Base-by-base conservation (phyloP, 2,329 filamentous ascomycete species). In the Lachnellula suecica region DNA sequence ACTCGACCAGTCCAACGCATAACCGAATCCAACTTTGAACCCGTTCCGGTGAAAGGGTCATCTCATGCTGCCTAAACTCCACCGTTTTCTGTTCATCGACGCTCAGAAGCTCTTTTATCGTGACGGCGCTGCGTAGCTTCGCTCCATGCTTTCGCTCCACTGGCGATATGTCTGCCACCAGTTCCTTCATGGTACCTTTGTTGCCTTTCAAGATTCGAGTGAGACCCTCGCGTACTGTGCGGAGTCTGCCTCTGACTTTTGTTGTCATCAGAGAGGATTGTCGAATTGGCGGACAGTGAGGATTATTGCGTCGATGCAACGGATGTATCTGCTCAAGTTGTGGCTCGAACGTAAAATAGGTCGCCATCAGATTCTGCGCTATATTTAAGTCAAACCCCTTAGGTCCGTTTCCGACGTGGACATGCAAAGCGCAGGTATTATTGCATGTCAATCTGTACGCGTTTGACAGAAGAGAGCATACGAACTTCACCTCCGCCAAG, bases 351-450 rank as follows among this genome's bases (percentile, higher is more conserved):
- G 61, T 59, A 43, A 59, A 59, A n/a, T 59, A 45, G 15, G 66
- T 52, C 3, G 57, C 56, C 13, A 67, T 11, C 8, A 70, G 35
- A 27, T 66, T 69, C 41, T 61, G 62, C 9, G 71, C 25, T 1
- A 59, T 61, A 2, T 43, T 19, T 8, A 63, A 44, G 4, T 53
- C 47, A 17, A 68, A 66, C 1, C 61, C 58, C 15, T 54, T 23
- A 10, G 35, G 20, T 5, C 57, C 58, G 19, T 66, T 61, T 2
- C 68, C 67, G 23, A 71, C 48, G 38, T 71, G 69, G 20, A 70
- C 61, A 31, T 70, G 68, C 1, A 68, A 22, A 0, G 65, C 66
- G 23, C 56, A 59, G 2, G 47, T 53, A 1, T 44, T 4, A 51
- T 68, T 66, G 27, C 52, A 46, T n/a, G 59, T 34, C n/a, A 65